Evolutionary conservation across 179 eudicot genomes (phyloP).

Genomic region (Corrigiola litoralis): DNA sequence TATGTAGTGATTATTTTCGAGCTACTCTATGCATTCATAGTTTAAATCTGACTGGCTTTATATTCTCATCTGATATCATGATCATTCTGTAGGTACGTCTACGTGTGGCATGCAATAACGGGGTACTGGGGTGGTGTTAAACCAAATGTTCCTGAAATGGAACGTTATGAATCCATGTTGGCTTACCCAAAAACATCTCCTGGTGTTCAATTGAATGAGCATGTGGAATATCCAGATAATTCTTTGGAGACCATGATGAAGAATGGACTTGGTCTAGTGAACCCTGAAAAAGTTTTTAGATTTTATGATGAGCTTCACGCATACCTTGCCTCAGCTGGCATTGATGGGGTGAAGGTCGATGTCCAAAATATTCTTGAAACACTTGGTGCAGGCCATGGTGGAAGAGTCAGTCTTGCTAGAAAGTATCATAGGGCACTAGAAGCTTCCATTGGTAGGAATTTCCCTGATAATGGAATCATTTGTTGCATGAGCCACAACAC

Average conservation of each 20-base stretch:
- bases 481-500: conserved; percentile 87
- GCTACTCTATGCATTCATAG: conserved; percentile 10
- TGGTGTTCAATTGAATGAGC: conserved; percentile 56
- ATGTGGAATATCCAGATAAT: conserved; percentile 32
- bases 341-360: conserved; percentile 88
- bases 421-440: conserved; percentile 78
- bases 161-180: conserved; percentile 57
- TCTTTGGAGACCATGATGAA: conserved; percentile 46
- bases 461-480: conserved; percentile 70
- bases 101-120: conserved; percentile 82
- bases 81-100: conserved; percentile 45
- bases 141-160: conserved; percentile 53
- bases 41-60: neutral
- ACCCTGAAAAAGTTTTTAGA: conserved; percentile 63
- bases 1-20: conserved; percentile 17
- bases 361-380: conserved; percentile 78
- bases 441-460: conserved; percentile 62
- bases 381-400: conserved; percentile 80
- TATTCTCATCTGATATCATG: neutral
- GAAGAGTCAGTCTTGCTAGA: conserved; percentile 66
- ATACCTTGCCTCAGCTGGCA: conserved; percentile 68
- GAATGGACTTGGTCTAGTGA: conserved; percentile 72
- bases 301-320: conserved; percentile 74
- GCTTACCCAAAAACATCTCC: conserved; percentile 54
- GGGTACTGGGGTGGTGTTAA: conserved; percentile 92